A percentile compares a stretch with the other conserved stretches of the same genome.
Evolutionary conservation across 2,329 filamentous ascomycete species (phyloP).

Genomic region (Aspergillus amoenus): DNA sequence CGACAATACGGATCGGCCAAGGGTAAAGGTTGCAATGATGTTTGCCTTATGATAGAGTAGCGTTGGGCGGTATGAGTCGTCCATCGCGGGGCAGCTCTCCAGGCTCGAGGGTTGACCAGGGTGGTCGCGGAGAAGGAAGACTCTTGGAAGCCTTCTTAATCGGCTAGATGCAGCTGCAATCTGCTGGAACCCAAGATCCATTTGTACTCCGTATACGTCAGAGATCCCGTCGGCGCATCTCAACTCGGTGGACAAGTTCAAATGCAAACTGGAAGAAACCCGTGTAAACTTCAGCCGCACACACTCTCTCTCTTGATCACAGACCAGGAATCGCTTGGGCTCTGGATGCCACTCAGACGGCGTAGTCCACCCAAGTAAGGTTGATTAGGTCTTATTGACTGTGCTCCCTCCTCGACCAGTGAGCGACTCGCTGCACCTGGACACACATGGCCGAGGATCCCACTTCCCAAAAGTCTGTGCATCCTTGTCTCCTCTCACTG

Average conservation of each 20-base stretch:
- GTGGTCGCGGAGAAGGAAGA: background rate
- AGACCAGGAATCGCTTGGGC: slow-evolving; percentile 8
- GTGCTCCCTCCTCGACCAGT: slow-evolving; percentile 13
- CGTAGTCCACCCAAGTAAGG: slow-evolving; percentile 26
- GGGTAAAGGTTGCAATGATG: background rate
- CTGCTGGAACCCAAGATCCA: slow-evolving; percentile 21
- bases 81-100: background rate
- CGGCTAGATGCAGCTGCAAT: slow-evolving; percentile 24
- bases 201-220: slow-evolving; percentile 19
- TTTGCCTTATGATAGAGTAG: slow-evolving; percentile 5
- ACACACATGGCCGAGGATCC: slow-evolving; percentile 12
- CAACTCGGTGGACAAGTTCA: background rate
- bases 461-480: slow-evolving; percentile 13
- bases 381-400: slow-evolving; percentile 22
- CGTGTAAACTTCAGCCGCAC: slow-evolving; percentile 21
- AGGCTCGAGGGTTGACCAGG: background rate
- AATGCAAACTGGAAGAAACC: background rate
- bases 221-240: slow-evolving; percentile 13
- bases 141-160: slow-evolving; percentile 15
- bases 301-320: slow-evolving; percentile 7
- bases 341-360: slow-evolving; percentile 16
- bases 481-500: slow-evolving; percentile 11
- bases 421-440: slow-evolving; percentile 8
- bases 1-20: background rate
- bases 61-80: background rate